Evolutionary conservation across 116 monocot genomes (phyloP).

Genomic region (Cymodocea nodosa): DNA sequence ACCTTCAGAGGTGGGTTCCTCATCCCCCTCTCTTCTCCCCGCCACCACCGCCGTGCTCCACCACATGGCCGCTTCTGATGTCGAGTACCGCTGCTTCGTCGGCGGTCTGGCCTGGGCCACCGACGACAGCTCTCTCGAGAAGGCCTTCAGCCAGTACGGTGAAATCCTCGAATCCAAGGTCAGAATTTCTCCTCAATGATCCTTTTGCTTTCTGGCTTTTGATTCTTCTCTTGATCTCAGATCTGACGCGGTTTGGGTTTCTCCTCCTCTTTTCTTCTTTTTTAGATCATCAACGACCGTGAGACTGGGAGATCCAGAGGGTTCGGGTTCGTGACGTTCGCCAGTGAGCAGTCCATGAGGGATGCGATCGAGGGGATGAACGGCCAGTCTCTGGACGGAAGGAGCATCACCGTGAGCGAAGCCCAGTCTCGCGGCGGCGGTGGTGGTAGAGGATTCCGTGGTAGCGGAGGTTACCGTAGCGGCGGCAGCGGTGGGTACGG

Average conservation of each 20-base stretch:
- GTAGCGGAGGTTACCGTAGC: constrained; percentile 14
- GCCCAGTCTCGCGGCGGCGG: constrained; percentile 20
- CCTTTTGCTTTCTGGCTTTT: neutral
- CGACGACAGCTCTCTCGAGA: constrained; percentile 18
- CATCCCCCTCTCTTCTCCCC: neutral
- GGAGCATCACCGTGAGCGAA: constrained; percentile 29
- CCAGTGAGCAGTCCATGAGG: constrained; percentile 36
- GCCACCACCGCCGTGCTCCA: neutral
- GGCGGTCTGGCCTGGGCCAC: constrained; percentile 26
- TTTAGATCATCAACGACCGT: constrained; percentile 15
- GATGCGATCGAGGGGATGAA: constrained; percentile 92
- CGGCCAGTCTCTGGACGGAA: constrained; percentile 65
- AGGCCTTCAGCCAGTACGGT: constrained; percentile 16
- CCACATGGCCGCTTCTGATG: constrained; percentile 6
- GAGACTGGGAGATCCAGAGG: constrained; percentile 19
- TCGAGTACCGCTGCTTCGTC: constrained; percentile 23
- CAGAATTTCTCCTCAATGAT: neutral
- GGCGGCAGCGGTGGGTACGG: constrained; percentile 13
- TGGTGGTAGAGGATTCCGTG: constrained; percentile 7
- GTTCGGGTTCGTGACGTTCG: constrained; percentile 20
- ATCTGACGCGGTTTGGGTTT: neutral
- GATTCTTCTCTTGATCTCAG: neutral
- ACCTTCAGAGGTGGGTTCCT: neutral
- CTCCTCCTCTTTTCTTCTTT: neutral
- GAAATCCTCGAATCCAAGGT: constrained; percentile 15